Evolutionary conservation across 306 rosid genomes (phyloP).

Genomic region (Glycine tomentella): DNA sequence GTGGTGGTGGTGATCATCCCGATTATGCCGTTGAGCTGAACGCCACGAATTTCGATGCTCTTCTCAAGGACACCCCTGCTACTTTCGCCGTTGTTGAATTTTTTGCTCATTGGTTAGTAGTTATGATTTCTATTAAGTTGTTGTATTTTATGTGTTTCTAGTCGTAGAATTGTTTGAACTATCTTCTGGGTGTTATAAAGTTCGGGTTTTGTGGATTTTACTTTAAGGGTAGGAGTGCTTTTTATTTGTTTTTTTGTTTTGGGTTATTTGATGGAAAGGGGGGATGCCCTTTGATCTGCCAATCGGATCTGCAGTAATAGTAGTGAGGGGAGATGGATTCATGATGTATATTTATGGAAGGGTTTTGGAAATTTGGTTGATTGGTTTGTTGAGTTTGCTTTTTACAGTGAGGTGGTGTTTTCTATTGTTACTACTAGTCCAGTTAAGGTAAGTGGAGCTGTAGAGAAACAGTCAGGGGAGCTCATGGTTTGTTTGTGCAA

Average conservation of each 20-base stretch:
- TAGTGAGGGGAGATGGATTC: conserved; percentile 11
- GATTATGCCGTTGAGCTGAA: conserved; percentile 87
- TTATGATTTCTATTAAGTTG: background rate
- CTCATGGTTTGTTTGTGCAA: conserved; percentile 23
- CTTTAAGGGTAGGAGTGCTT: background rate
- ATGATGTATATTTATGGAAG: background rate
- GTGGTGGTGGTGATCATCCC: conserved; percentile 49
- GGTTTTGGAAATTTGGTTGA: conserved; percentile 14
- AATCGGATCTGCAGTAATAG: conserved; percentile 16
- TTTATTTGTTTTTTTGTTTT: background rate
- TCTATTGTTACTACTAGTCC: background rate
- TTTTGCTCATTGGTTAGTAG: conserved; percentile 86
- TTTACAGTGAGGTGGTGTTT: conserved; percentile 22
- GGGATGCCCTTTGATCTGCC: background rate
- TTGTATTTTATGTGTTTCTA: conserved; percentile 15
- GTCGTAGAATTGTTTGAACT: background rate
- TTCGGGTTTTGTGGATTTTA: conserved; percentile 5
- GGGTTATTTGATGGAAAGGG: conserved; percentile 1
- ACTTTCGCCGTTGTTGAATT: conserved; percentile 83
- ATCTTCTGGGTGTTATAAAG: conserved; percentile 7
- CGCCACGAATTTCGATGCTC: conserved; percentile 74
- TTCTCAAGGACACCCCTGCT: conserved; percentile 80
- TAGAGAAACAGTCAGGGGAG: conserved; percentile 6
- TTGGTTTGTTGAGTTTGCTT: conserved; percentile 10
- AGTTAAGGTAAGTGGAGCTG: conserved; percentile 18